These are phyloP conservation scores for Scortechinia acanthostroma DNA, from an alignment of 2,329 filamentous ascomycete genomes.

Conservation along the genomic window DNA sequence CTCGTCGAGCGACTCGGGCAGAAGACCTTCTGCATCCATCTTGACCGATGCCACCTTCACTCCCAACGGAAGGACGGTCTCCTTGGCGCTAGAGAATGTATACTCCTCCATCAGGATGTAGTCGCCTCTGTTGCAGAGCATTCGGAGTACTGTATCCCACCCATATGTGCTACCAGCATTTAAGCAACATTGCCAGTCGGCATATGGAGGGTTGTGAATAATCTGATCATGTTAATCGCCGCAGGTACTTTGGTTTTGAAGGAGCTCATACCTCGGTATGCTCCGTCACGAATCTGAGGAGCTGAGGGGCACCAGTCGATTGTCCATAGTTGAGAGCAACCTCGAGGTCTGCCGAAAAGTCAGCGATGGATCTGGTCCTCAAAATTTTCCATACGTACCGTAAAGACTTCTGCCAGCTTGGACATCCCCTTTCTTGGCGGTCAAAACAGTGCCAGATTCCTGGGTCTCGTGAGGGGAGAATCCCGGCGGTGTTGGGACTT, in stretches of 20 bases:
- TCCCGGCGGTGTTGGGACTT: not conserved
- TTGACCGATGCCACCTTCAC: slow-evolving; percentile 50
- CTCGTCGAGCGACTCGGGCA: slow-evolving; percentile 52
- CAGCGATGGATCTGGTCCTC: not conserved
- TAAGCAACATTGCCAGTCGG: not conserved
- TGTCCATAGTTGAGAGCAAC: slow-evolving; percentile 2
- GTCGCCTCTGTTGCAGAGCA: not conserved
- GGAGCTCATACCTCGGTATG: not conserved
- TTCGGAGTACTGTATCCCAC: not conserved
- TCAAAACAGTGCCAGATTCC: not conserved
- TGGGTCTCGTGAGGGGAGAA: not conserved
- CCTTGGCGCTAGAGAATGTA: slow-evolving; percentile 34
- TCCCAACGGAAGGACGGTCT: slow-evolving; percentile 57
- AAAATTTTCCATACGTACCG: not conserved
- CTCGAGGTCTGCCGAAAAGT: not conserved
- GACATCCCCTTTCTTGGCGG: not conserved
- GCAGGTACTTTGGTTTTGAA: too few relatives aligned
- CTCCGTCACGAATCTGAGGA: not conserved
- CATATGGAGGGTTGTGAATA: slow-evolving; percentile 1
- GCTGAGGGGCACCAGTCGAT: not conserved
- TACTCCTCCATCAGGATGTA: slow-evolving; percentile 1
- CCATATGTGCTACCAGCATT: not conserved
- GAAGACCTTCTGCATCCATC: slow-evolving; percentile 61
- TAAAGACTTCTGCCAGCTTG: not conserved
- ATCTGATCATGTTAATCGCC: too few relatives aligned